Conservation (phyloP, 2,329 filamentous ascomycete species). For the Allantophomopsis lycopodina region DNA sequence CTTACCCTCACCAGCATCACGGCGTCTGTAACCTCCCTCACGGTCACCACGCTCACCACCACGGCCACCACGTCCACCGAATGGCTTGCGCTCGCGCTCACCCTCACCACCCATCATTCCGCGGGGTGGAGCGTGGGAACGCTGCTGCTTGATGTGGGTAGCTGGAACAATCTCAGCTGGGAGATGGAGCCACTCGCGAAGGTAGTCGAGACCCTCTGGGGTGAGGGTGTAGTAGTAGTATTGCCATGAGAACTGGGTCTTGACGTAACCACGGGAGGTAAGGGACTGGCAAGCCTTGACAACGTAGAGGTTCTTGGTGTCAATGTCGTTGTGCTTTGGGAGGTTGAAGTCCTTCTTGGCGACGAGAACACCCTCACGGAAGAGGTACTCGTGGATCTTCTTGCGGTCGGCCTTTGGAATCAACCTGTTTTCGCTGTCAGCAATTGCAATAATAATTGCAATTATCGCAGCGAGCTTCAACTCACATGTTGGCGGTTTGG, state of each 20-base stretch:
- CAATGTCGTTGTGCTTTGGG: constrained; percentile 93
- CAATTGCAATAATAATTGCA: too few relatives aligned
- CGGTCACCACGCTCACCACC: constrained; percentile 50
- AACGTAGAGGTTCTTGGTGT: constrained; percentile 99
- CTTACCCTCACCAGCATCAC: constrained; percentile 75
- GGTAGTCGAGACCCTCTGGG: constrained; percentile 98
- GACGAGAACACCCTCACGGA: constrained; percentile 85
- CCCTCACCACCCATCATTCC: constrained; percentile 91
- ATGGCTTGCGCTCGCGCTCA: constrained; percentile 60
- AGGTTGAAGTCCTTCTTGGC: constrained; percentile 99
- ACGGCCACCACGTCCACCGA: constrained; percentile 59
- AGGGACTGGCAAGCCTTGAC: constrained; percentile 99
- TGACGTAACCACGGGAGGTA: constrained; percentile 95
- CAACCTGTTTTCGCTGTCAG: constrained; percentile 49
- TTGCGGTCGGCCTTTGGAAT: constrained; percentile 99
- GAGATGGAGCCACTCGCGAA: constrained; percentile 99
- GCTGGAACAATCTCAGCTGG: constrained; percentile 98
- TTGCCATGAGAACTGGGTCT: constrained; percentile 99
- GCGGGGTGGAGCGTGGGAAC: constrained; percentile 92
- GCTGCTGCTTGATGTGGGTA: constrained; percentile 99
- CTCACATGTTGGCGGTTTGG: constrained; percentile 32
- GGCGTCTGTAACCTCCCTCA: constrained; percentile 85
- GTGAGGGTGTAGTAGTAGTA: constrained; percentile 99
- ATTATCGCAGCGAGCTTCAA: background rate
- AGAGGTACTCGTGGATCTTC: constrained; percentile 99